Percentiles rank a stretch among this genome's conserved stretches.
These are phyloP conservation scores for Astrephomene gubernaculifera DNA, from an alignment of 139 green algal genomes.

Conservation along the genomic window DNA sequence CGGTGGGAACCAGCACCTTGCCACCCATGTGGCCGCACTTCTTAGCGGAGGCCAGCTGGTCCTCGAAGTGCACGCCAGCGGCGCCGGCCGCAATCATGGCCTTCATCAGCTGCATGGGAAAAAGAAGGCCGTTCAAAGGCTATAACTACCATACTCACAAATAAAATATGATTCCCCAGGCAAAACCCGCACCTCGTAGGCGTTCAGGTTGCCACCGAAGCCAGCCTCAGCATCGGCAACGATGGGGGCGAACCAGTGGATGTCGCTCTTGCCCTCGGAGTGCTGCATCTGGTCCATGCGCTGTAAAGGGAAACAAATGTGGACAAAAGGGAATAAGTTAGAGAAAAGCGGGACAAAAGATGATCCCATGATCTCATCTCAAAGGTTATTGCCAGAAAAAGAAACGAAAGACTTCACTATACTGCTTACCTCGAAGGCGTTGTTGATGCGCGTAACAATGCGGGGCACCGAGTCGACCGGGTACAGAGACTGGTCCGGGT, in stretches of 20 bases:
- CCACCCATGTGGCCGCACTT: slow-evolving; percentile 88
- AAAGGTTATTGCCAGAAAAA: too few species aligned
- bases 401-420: background rate
- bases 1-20: slow-evolving; percentile 80
- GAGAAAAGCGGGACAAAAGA: too few species aligned
- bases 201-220: slow-evolving; percentile 91
- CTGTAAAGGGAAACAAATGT: background rate
- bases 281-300: slow-evolving; percentile 86
- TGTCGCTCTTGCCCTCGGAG: slow-evolving; percentile 65
- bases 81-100: slow-evolving; percentile 83
- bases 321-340: background rate
- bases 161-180: too few species aligned
- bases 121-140: too few species aligned
- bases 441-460: slow-evolving; percentile 85
- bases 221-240: slow-evolving; percentile 83
- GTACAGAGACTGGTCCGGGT: slow-evolving; percentile 90
- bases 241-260: slow-evolving; percentile 86
- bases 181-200: slow-evolving; percentile 75
- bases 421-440: slow-evolving; percentile 53
- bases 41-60: slow-evolving; percentile 70
- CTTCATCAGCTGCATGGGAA: slow-evolving; percentile 55
- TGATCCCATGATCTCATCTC: too few species aligned
- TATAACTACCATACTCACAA: too few species aligned
- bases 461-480: slow-evolving; percentile 81
- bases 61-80: slow-evolving; percentile 86